Evolutionary conservation across 2,329 filamentous ascomycete genomes (phyloP), one percentile per base, ranked within the genome.

Genomic region (Rhynchosporium secalis): DNA sequence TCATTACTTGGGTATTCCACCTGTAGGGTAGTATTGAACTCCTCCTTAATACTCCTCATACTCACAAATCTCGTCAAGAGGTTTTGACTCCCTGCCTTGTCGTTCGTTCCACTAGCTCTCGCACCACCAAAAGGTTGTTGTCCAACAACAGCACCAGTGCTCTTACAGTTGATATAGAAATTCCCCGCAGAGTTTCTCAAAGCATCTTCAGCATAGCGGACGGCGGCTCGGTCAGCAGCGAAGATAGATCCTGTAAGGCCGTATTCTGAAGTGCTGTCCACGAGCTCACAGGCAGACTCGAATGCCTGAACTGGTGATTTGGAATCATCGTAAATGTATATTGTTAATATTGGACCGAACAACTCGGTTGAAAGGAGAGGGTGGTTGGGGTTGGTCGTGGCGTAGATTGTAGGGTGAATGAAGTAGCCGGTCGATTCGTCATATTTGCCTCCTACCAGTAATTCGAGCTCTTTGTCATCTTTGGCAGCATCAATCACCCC

Each of bases 81-180:
- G 75, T 85, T 86, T 68, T 80, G 76, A 71, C 85, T 88, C 41
- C 87, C 87, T 15, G 87, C 86, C 81, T 90, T 90, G 76, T 90
- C 88, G 73, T 90, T 90, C 28, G 87, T 90, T 31, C 87, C 87
- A 65, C 84, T 87, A 6, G 86, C 86, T 66, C 88, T 79, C 12
- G 85, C 82, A 58, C 87, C 87, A 28, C 87, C 87, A 73, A 90
- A 90, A 3, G 87, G 84, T 78, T 90, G 87, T 77, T 90, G 88
- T 13, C 86, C 87, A 7, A 90, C 87, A 29, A 91, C 86, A 15
- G 87, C 87, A 45, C 87, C 88, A 1, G 87, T 90, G 75, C 85
- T 88, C 83, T 93, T 93, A 80, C 87, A 90, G 79, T 93, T 94
- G 77, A 94, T 82, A 78, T 94, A 94, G 75, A 93, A 93, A 79